Conservation (phyloP, 345 rosid species). For the Excoecaria agallocha region DNA sequence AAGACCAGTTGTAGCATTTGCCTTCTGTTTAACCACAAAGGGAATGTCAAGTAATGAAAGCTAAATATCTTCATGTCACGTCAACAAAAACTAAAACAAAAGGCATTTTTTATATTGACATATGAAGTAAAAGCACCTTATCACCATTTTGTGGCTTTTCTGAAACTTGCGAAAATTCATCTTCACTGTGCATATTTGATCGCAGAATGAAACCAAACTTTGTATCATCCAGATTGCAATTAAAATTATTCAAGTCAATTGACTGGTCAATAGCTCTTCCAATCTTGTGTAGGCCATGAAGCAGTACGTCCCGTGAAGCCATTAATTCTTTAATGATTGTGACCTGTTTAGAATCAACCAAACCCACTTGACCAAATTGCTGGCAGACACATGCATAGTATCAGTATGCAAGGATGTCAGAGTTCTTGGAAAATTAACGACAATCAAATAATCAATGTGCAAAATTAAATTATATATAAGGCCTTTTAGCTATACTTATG, state of each 20-base stretch:
- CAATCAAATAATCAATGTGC: background rate
- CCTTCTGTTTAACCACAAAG: conserved; percentile 40
- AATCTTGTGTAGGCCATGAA: conserved; percentile 57
- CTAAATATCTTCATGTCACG: background rate
- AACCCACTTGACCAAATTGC: conserved; percentile 48
- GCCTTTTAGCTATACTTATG: background rate
- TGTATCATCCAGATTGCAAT: conserved; percentile 41
- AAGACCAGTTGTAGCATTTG: conserved; percentile 29
- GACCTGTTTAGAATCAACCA: conserved; percentile 44
- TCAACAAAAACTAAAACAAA: background rate
- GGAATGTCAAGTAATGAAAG: conserved; percentile 15
- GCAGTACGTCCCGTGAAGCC: conserved; percentile 53
- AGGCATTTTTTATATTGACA: background rate
- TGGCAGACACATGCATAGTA: conserved; percentile 24
- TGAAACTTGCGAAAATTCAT: conserved; percentile 39
- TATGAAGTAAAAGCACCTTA: conserved; percentile 49
- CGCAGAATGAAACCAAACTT: conserved; percentile 36
- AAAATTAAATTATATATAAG: background rate
- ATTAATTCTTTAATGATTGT: conserved; percentile 60
- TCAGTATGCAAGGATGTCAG: background rate
- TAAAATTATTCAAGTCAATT: conserved; percentile 48
- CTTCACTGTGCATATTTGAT: conserved; percentile 32
- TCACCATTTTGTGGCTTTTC: conserved; percentile 61
- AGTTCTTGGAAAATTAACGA: background rate
- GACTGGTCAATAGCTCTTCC: conserved; percentile 52